Conservation (phyloP, 805 yeast species). For the Teunomyces tritomae region DNA sequence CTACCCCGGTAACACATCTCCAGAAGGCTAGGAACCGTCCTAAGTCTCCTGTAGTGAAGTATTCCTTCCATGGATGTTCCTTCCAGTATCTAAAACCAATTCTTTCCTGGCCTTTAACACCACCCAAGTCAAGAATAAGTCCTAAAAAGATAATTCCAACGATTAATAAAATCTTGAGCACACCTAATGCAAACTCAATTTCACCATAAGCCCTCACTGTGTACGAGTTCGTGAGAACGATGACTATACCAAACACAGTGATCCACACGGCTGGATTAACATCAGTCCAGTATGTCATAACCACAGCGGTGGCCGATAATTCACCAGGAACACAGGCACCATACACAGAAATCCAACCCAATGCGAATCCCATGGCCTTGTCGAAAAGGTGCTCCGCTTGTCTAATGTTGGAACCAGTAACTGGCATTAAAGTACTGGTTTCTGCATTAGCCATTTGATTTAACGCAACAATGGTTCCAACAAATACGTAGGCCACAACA, state of each 20-base stretch:
- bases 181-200: constrained; percentile 26
- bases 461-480: constrained; percentile 42
- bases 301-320: constrained; percentile 45
- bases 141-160: constrained; percentile 18
- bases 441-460: constrained; percentile 42
- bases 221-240: constrained; percentile 32
- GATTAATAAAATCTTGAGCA: constrained; percentile 22
- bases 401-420: constrained; percentile 32
- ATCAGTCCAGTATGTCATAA: constrained; percentile 45
- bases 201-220: constrained; percentile 39
- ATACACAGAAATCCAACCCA: constrained; percentile 45
- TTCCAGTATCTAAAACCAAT: constrained; percentile 42
- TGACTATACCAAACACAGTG: constrained; percentile 37
- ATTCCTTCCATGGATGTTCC: constrained; percentile 28
- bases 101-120: constrained; percentile 9
- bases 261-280: constrained; percentile 47
- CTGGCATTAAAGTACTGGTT: constrained; percentile 35
- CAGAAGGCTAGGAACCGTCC: constrained; percentile 27
- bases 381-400: constrained; percentile 40
- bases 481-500: constrained; percentile 46
- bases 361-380: constrained; percentile 46
- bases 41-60: constrained; percentile 14
- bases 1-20: constrained; percentile 37
- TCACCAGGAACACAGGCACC: constrained; percentile 37
- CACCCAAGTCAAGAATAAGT: constrained; percentile 17